phyloP scores from a whole-genome alignment of 2,329 filamentous ascomycete species.

The Pestalotiopsis sp. region DNA sequence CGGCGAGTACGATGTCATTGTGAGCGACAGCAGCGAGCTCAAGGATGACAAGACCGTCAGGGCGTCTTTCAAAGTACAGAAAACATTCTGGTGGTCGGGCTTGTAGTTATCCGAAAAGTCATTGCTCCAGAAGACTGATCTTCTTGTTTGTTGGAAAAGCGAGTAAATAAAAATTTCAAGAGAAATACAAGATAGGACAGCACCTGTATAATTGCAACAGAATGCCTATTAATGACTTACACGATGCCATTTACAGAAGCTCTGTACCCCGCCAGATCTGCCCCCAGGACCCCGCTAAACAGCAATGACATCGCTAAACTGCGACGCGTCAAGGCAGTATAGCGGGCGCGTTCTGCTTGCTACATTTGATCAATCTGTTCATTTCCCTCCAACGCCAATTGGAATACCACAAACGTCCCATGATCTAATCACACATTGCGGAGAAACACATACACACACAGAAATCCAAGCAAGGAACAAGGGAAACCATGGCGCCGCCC shows the following conservation, averaged over 20 bases:
- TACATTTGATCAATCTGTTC: background rate
- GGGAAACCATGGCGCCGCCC: conserved; percentile 39
- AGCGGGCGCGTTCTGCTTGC: background rate
- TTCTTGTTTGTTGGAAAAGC: background rate
- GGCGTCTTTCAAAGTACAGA: conserved; percentile 56
- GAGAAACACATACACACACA: background rate
- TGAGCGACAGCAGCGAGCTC: conserved; percentile 59
- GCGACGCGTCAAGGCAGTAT: background rate
- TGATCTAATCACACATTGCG: background rate
- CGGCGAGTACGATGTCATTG: conserved; percentile 65
- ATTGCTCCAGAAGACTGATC: background rate
- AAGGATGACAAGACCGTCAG: conserved; percentile 49
- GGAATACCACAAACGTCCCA: background rate
- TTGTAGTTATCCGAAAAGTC: conserved; percentile 39
- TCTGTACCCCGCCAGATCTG: background rate
- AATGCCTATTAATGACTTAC: background rate
- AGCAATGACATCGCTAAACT: background rate
- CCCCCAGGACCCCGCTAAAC: background rate
- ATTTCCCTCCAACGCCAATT: background rate
- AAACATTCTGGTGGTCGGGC: conserved; percentile 71
- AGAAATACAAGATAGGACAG: background rate
- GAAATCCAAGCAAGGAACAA: no score
- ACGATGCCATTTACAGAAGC: background rate
- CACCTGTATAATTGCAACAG: no score
- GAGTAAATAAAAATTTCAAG: background rate